Conservation (phyloP, 441 rosid species). For the Arabidopsis hybrid region DNA sequence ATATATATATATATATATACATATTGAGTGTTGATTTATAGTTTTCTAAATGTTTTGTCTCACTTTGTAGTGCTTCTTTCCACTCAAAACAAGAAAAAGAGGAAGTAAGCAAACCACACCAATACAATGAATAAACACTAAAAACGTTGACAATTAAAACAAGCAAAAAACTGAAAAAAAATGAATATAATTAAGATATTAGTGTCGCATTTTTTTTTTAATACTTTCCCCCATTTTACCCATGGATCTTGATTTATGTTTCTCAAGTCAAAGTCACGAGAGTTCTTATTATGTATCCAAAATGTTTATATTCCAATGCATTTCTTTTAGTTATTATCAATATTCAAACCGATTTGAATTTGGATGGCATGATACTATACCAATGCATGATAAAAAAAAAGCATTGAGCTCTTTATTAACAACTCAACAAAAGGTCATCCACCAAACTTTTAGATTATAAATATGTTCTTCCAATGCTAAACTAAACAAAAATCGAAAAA, state of each 20-base stretch:
- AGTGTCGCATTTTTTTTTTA: constrained; percentile 12
- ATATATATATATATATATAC: not conserved
- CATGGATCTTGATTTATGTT: constrained; percentile 20
- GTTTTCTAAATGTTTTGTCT: constrained; percentile 4
- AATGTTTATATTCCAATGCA: not conserved
- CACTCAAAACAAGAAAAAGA: constrained; percentile 8
- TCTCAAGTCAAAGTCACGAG: constrained; percentile 15
- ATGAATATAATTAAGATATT: not conserved
- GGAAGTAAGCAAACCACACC: constrained; percentile 1
- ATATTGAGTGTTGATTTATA: constrained; percentile 5
- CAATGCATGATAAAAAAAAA: not conserved
- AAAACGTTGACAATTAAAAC: not conserved
- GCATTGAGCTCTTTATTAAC: not conserved
- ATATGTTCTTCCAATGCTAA: not conserved
- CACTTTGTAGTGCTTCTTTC: constrained; percentile 24
- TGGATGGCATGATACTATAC: not conserved
- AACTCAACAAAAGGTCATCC: constrained; percentile 10
- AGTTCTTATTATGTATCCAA: constrained; percentile 1
- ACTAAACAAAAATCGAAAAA: not conserved
- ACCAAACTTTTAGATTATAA: constrained; percentile 7
- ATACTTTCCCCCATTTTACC: constrained; percentile 1
- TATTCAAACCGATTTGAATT: not conserved
- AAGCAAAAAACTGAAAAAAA: not conserved
- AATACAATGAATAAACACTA: constrained; percentile 12
- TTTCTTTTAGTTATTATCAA: not conserved